Conservation (phyloP, 306 rosid genomes). For the Vicia villosa region DNA sequence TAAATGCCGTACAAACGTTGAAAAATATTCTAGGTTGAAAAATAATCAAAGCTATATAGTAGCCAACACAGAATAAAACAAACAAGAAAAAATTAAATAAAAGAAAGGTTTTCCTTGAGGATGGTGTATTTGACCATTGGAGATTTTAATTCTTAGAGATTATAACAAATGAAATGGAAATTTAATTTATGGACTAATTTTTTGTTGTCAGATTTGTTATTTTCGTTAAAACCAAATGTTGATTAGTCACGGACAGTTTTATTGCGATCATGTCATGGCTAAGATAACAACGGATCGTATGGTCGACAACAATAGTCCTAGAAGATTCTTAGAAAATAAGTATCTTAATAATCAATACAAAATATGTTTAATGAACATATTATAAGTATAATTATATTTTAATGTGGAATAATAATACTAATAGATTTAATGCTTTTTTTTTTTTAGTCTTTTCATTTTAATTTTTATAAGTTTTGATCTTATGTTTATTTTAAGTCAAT, state of each 20-base stretch:
- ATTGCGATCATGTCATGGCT: not conserved
- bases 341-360: no score
- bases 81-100: not conserved
- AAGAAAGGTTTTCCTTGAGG: not conserved
- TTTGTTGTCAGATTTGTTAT: constrained; percentile 6
- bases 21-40: no score
- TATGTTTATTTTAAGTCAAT: no score
- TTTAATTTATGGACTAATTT: not conserved
- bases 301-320: no score
- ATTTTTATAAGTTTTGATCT: no score
- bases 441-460: no score
- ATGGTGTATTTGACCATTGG: not conserved
- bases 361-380: no score
- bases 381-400: no score
- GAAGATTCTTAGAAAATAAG: no score
- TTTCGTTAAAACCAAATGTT: not conserved
- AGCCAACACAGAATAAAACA: not conserved
- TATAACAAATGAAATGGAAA: not conserved
- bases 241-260: not conserved
- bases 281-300: not conserved
- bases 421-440: no score
- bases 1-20: not conserved
- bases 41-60: no score
- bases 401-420: no score
- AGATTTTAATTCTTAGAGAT: constrained; percentile 7